Evolutionary conservation across 2,329 filamentous ascomycete species (phyloP).

Genomic region (Coniochaeta hoffmannii): DNA sequence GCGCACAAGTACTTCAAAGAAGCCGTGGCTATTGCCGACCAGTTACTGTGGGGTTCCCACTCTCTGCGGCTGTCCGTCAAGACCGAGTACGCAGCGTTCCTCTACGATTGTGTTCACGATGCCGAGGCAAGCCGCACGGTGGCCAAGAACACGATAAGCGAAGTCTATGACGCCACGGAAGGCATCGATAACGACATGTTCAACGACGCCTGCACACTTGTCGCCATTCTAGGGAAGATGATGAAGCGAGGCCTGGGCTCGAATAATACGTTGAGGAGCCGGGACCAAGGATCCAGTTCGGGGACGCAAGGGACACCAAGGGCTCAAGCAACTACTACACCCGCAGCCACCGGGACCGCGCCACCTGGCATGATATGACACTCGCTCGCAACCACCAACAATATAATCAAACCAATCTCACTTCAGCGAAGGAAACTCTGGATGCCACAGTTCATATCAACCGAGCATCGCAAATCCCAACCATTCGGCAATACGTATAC

Average conservation of each 20-base stretch:
- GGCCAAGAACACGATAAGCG: conserved; percentile 75
- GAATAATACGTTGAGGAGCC: conserved; percentile 24
- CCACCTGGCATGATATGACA: conserved; percentile 16
- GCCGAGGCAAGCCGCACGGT: conserved; percentile 65
- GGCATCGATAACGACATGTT: conserved; percentile 96
- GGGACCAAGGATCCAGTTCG: conserved; percentile 22
- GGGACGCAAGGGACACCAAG: conserved; percentile 17
- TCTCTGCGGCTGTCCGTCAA: conserved; percentile 84
- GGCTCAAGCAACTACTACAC: conserved; percentile 4
- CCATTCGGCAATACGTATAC: too few relatives aligned
- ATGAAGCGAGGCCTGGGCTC: conserved; percentile 62
- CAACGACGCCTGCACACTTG: conserved; percentile 80
- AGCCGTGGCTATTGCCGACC: conserved; percentile 66
- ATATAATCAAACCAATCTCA: too few relatives aligned
- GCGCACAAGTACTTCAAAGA: conserved; percentile 75
- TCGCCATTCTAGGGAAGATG: conserved; percentile 80
- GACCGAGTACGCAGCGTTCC: conserved; percentile 85
- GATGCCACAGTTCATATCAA: too few relatives aligned
- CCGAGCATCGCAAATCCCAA: too few relatives aligned
- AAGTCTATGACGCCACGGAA: conserved; percentile 86
- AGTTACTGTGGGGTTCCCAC: conserved; percentile 76
- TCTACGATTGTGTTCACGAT: conserved; percentile 90
- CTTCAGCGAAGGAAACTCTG: too few relatives aligned
- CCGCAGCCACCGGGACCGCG: conserved; percentile 1
- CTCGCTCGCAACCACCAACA: not conserved